Evolutionary conservation across 768 basidiomycete genomes (phyloP), one percentile per base, ranked within the genome.

Genomic region (Leccinum pellstonianum): DNA sequence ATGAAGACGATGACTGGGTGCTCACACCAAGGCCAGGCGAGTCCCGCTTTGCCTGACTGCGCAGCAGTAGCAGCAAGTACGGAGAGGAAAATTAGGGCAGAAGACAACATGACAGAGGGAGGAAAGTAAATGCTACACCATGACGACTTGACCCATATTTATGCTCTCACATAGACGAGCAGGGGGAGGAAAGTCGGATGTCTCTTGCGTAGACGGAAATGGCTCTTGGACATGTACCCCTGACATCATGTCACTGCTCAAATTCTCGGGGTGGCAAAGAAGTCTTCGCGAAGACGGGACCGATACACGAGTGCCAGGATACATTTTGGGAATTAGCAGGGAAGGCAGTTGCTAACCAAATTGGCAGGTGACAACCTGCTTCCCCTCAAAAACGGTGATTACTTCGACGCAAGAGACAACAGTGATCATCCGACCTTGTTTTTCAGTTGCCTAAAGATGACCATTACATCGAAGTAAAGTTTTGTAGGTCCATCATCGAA

Each of bases 21-120:
- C 69, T 60, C 57, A 75, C 74, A 77, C 62, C 62, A 78, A 29
- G 76, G 64, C 76, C 77, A 77, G 47, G 62, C 62, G 19, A 77
- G 69, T 37, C 76, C 76, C 23, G 73, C 69, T 63, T 77, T 77
- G 33, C 77, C 75, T 17, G 77, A 76, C 17, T 62, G 66, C 25
- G 58, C 71, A 19, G 61, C 56, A 14, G 60, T 46, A 3, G 61
- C 37, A 3, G 62, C 33, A 41, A 74, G 68, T 6, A 71, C n/a
- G 0, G 62, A 52, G 11, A 71, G 52, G 17, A 69, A 25, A 35
- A 66, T 48, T 8, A 74, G 15, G 6, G 59, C 41, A 35, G 55
- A 66, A 21, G 55, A 54, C 15, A 73, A 37, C 71, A 74, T 74
- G 15, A 27, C 25, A 49, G 25, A 49, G 48, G 48, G 23, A 49